These are phyloP conservation scores for Torulaspora delbrueckii DNA, from an alignment of 805 yeast genomes.

Conservation along the genomic window DNA sequence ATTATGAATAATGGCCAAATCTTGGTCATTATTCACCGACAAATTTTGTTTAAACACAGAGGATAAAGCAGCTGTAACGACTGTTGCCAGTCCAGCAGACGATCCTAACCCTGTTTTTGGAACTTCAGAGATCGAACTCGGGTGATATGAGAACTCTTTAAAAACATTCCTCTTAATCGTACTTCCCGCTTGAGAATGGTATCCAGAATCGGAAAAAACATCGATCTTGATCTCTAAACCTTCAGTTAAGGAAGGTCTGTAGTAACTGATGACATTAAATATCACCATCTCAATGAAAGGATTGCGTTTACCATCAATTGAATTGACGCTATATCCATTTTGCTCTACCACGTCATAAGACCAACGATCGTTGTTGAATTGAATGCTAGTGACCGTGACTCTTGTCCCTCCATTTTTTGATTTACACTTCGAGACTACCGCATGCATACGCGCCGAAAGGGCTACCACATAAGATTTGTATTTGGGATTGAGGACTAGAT, in stretches of 20 bases:
- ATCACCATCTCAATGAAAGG: slow-evolving; percentile 73
- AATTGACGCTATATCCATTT: slow-evolving; percentile 22
- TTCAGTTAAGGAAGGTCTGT: slow-evolving; percentile 32
- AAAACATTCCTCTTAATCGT: slow-evolving; percentile 32
- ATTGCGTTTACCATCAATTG: slow-evolving; percentile 42
- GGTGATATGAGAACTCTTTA: slow-evolving; percentile 56
- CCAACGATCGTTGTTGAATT: slow-evolving; percentile 72
- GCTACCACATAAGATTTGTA: slow-evolving; percentile 81
- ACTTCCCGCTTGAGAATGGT: slow-evolving; percentile 69
- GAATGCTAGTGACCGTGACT: slow-evolving; percentile 63
- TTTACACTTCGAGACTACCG: slow-evolving; percentile 40
- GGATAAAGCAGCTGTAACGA: slow-evolving; percentile 64
- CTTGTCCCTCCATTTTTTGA: slow-evolving; percentile 13
- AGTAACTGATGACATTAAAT: slow-evolving; percentile 50
- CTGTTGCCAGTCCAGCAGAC: slow-evolving; percentile 88
- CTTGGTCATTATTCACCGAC: slow-evolving; percentile 25
- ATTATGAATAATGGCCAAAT: slow-evolving; percentile 57
- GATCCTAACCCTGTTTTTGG: slow-evolving; percentile 96
- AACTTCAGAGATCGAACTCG: slow-evolving; percentile 56
- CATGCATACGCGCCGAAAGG: slow-evolving; percentile 84
- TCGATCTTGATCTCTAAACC: slow-evolving; percentile 44
- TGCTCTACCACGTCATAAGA: slow-evolving; percentile 37
- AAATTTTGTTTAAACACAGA: slow-evolving; percentile 41
- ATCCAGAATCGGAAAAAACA: slow-evolving; percentile 80
- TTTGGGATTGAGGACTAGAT: slow-evolving; percentile 74